phyloP scores from a whole-genome alignment of 306 rosid species.

The Cucumis melo region DNA sequence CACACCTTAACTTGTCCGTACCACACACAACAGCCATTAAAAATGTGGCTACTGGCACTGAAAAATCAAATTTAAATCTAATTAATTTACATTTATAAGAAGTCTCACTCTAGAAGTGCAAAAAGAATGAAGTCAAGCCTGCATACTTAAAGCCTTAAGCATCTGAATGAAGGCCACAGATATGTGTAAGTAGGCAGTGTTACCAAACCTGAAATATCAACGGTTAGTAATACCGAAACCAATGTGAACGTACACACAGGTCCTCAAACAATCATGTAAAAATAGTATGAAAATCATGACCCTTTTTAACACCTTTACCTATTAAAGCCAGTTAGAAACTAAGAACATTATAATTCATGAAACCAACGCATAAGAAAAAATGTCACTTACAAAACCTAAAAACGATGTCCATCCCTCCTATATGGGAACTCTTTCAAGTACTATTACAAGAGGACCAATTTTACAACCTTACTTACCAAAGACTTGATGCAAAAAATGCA shows the following conservation, averaged over 20 bases:
- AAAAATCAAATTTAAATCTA: conserved; percentile 20
- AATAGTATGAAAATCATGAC: not conserved
- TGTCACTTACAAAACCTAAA: not conserved
- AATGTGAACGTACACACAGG: not conserved
- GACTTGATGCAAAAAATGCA: conserved; percentile 94
- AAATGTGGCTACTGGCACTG: conserved; percentile 97
- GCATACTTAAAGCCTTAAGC: conserved; percentile 93
- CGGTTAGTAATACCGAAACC: not conserved
- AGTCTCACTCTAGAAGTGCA: not conserved
- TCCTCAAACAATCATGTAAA: not conserved
- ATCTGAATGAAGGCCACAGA: conserved; percentile 99
- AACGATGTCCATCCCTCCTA: not conserved
- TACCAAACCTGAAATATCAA: conserved; percentile 67
- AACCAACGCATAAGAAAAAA: not conserved
- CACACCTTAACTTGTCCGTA: conserved; percentile 84
- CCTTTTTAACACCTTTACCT: not conserved
- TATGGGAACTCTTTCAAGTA: not conserved
- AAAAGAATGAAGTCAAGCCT: not conserved
- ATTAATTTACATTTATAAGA: not conserved
- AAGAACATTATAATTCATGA: not conserved
- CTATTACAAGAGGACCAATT: not conserved
- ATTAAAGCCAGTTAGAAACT: not conserved
- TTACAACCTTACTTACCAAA: conserved; percentile 49
- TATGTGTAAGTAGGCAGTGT: conserved; percentile 89
- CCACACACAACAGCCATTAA: conserved; percentile 82